Evolutionary conservation across 2,329 filamentous ascomycete species (phyloP).

Genomic region (Alternaria angustiovoidea): DNA sequence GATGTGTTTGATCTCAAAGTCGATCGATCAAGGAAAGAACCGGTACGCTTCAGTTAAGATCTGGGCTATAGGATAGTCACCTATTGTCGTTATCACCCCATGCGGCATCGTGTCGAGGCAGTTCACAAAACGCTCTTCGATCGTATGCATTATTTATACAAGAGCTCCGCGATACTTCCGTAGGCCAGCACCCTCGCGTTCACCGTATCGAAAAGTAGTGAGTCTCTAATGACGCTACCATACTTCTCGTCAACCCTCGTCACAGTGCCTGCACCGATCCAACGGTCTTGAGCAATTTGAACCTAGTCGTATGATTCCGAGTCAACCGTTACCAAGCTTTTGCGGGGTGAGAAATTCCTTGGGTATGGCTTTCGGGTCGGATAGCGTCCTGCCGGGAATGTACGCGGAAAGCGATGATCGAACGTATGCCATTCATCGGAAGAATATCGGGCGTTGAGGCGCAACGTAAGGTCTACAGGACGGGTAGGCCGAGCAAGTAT

Average conservation of each 20-base stretch:
- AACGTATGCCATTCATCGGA: background rate
- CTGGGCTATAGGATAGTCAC: background rate
- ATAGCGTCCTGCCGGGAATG: background rate
- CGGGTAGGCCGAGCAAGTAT: background rate
- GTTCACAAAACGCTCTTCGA: background rate
- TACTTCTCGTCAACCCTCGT: background rate
- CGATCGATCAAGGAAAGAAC: conserved; percentile 43
- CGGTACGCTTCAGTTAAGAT: conserved; percentile 11
- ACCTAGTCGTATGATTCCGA: background rate
- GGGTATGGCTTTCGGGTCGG: background rate
- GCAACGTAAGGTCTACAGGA: background rate
- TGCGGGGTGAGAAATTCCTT: background rate
- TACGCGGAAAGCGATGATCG: background rate
- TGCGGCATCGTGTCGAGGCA: background rate
- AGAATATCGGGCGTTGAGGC: background rate
- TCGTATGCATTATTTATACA: background rate
- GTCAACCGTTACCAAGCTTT: background rate
- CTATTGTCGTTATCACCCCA: background rate
- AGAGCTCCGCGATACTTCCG: background rate
- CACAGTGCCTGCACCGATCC: background rate
- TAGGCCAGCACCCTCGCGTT: background rate
- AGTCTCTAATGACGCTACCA: background rate
- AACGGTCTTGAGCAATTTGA: background rate
- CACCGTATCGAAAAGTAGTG: background rate
- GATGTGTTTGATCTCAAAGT: conserved; percentile 64